Conservation (phyloP, 306 rosid species). For the Sphenostylis stenocarpa region DNA sequence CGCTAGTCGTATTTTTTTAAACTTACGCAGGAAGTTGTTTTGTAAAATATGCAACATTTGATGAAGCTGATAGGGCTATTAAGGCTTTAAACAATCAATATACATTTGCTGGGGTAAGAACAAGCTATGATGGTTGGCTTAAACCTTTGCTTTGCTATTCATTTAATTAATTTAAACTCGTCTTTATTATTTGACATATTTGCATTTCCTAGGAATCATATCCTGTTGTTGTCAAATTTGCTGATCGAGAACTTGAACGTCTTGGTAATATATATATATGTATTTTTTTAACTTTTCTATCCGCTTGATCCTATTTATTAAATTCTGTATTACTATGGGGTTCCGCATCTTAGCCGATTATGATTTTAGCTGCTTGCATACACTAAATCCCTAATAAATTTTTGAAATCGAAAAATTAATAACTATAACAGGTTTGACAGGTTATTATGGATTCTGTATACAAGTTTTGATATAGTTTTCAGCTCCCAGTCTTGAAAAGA, state of each 20-base stretch:
- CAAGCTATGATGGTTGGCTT: background rate
- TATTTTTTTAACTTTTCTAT: slow-evolving; percentile 13
- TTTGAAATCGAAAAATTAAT: background rate
- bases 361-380: background rate
- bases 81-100: slow-evolving; percentile 67
- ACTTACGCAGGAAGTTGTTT: slow-evolving; percentile 76
- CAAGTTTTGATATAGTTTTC: background rate
- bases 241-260: slow-evolving; percentile 68
- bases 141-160: slow-evolving; percentile 21
- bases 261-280: slow-evolving; percentile 60
- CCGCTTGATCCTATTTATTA: slow-evolving; percentile 21
- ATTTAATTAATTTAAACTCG: slow-evolving; percentile 28
- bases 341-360: slow-evolving; percentile 16
- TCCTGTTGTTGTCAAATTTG: slow-evolving; percentile 75
- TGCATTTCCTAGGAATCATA: slow-evolving; percentile 50
- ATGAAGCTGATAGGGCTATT: slow-evolving; percentile 81
- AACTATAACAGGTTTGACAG: background rate
- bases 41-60: slow-evolving; percentile 67
- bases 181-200: slow-evolving; percentile 25
- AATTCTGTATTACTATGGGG: background rate
- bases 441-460: background rate
- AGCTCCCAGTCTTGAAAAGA: background rate
- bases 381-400: background rate
- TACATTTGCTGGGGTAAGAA: slow-evolving; percentile 80
- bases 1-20: slow-evolving; percentile 32